phyloP scores from a whole-genome alignment of 2,329 filamentous ascomycete species.

The Teratosphaeriaceae sp. region DNA sequence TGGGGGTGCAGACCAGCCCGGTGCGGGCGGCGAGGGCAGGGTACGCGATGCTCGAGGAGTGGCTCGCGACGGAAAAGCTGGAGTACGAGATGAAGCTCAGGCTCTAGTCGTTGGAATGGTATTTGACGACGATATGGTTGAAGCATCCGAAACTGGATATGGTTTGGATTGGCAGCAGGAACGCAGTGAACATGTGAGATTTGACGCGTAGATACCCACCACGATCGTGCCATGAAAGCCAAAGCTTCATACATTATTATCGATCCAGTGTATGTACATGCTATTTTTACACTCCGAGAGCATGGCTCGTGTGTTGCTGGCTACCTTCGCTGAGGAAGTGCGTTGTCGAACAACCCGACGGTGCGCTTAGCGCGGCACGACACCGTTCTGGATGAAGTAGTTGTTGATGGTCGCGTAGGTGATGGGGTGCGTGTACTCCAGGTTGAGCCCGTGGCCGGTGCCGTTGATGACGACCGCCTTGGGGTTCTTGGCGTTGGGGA shows the following conservation, averaged over 20 bases:
- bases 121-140: slow-evolving; percentile 1
- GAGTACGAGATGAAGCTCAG: slow-evolving; percentile 22
- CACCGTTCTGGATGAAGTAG: slow-evolving; percentile 18
- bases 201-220: slow-evolving; percentile 4
- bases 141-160: too few relatives aligned
- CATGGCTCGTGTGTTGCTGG: too few relatives aligned
- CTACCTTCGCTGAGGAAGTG: too few relatives aligned
- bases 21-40: slow-evolving; percentile 41
- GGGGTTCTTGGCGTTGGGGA: slow-evolving; percentile 41
- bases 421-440: slow-evolving; percentile 24
- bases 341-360: too few relatives aligned
- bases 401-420: slow-evolving; percentile 25
- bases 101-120: slow-evolving; percentile 5
- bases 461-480: slow-evolving; percentile 48
- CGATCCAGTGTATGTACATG: not conserved
- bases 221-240: too few relatives aligned
- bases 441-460: slow-evolving; percentile 34
- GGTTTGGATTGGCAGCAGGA: not conserved
- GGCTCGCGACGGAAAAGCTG: slow-evolving; percentile 25
- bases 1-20: slow-evolving; percentile 34
- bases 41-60: slow-evolving; percentile 36
- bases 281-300: too few relatives aligned
- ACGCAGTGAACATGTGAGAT: not conserved
- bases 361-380: too few relatives aligned
- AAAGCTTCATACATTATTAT: not conserved